These are phyloP conservation scores for Chaetomium sp. DNA, from an alignment of 2,329 filamentous ascomycete species.

Conservation along the genomic window DNA sequence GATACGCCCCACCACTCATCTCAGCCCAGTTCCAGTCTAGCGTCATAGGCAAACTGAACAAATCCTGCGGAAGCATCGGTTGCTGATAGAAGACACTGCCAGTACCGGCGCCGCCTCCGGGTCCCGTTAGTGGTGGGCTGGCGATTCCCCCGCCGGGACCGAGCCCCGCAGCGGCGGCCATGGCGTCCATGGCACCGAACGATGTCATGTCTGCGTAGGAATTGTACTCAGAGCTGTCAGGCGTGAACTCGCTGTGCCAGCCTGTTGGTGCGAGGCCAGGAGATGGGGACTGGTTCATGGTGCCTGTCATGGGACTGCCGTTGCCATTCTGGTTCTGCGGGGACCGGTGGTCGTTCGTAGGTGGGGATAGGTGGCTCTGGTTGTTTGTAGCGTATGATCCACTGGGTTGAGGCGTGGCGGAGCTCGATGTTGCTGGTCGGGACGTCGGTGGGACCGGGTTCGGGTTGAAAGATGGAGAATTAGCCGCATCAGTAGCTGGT, in stretches of 20 bases:
- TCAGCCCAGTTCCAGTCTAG: constrained; percentile 81
- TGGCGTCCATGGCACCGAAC: constrained; percentile 39
- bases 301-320: constrained; percentile 34
- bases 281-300: constrained; percentile 36
- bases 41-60: constrained; percentile 95
- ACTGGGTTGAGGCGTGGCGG: constrained; percentile 27
- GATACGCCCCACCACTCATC: constrained; percentile 59
- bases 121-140: constrained; percentile 28
- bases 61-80: constrained; percentile 82
- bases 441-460: constrained; percentile 28
- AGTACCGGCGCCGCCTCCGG: too few species aligned
- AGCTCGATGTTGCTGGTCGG: constrained; percentile 25
- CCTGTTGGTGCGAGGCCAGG: constrained; percentile 39
- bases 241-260: constrained; percentile 43
- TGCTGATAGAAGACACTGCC: constrained; percentile 57
- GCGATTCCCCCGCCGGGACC: constrained; percentile 24
- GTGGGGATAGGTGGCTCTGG: constrained; percentile 28
- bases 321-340: constrained; percentile 25
- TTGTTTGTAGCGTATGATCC: constrained; percentile 16
- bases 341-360: constrained; percentile 22
- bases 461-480: constrained; percentile 22
- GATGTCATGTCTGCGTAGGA: constrained; percentile 38
- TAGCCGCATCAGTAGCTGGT: constrained; percentile 1
- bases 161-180: constrained; percentile 31
- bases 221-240: constrained; percentile 30